Base-by-base conservation (phyloP, 2,329 filamentous ascomycete genomes). In the Penicillium palitans region DNA sequence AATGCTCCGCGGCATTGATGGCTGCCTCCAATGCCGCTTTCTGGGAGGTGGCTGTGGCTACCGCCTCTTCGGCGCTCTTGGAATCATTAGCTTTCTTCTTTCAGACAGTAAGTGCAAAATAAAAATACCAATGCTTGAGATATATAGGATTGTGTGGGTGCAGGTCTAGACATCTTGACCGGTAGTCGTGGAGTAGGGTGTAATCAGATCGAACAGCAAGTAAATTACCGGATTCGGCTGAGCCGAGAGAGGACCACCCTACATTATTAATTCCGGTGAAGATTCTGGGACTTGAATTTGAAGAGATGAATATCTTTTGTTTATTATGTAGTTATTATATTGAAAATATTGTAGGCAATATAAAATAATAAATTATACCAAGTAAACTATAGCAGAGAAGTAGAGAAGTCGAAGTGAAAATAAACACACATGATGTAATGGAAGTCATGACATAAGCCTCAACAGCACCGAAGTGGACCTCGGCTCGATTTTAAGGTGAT, bases 1-100 rank as follows among this genome's bases (percentile, higher is more conserved):
- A 93, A 51, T 89, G 79, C 72, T 97, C 91, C 24, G 87, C 89
- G 5, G 90, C 90, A 63, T 83, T 80, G 69, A 96, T 91, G 50
- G 91, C 88, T 72, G 90, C 84, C 52, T 87, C 79, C 55, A 97
- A 81, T 44, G 91, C 91, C 66, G 87, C 86, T 64, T 83, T 77
- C 64, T 84, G 82, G 48, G 81, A 83, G 25, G 73, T 71, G 39
- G 84, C 78, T 60, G 73, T 71, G 59, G 79, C 74, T 66, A 88
- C 76, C 67, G 76, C 76, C 59, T 74, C 76, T 73, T 86, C 84
- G 62, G 79, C 79, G 74, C 79, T 80, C 84, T 87, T 49, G 19
- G 45, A 58, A 50, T 48, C 37, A 63, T 75, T 63, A 75, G 72
- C 49, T 29, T 40, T 40, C 0, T 12, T 45, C 40, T 6, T 40